These are phyloP conservation scores for Rhodotorula sp. DNA, from an alignment of 1,284 basidiomycete genomes.

Conservation along the genomic window DNA sequence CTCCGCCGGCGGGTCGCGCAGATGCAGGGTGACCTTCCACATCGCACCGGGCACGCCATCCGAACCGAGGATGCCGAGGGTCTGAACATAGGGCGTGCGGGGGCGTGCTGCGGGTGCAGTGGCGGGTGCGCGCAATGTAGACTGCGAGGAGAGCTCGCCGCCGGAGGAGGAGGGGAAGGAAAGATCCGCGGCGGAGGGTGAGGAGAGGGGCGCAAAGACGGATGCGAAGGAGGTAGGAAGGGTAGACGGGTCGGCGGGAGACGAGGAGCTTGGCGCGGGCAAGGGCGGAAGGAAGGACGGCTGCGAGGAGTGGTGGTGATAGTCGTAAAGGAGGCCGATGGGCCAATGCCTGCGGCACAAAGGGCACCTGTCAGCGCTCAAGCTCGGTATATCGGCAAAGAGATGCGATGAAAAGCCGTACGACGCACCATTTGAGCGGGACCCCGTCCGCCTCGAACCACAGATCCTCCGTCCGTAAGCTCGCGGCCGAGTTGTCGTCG, in stretches of 20 bases:
- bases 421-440: slow-evolving; percentile 74
- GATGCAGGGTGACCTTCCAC: slow-evolving; percentile 76
- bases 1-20: slow-evolving; percentile 79
- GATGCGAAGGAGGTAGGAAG: slow-evolving; percentile 54
- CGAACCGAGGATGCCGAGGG: neutral
- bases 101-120: neutral
- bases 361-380: neutral
- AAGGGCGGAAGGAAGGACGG: neutral
- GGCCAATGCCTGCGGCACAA: slow-evolving; percentile 84
- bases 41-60: slow-evolving; percentile 53
- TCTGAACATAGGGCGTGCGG: neutral
- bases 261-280: slow-evolving; percentile 2
- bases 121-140: neutral
- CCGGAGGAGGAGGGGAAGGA: slow-evolving; percentile 42
- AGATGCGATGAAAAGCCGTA: neutral
- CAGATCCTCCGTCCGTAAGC: slow-evolving; percentile 79
- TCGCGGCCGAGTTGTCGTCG: slow-evolving; percentile 67
- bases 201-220: slow-evolving; percentile 62
- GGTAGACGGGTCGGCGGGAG: slow-evolving; percentile 24
- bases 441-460: slow-evolving; percentile 79
- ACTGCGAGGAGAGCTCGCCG: neutral
- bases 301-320: slow-evolving; percentile 46
- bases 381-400: neutral
- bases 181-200: slow-evolving; percentile 31
- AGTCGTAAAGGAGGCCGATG: slow-evolving; percentile 86